Evolutionary conservation across 148 eudicot species (phyloP), one percentile per base, ranked within the genome.

Genomic region (Oxyria digyna): DNA sequence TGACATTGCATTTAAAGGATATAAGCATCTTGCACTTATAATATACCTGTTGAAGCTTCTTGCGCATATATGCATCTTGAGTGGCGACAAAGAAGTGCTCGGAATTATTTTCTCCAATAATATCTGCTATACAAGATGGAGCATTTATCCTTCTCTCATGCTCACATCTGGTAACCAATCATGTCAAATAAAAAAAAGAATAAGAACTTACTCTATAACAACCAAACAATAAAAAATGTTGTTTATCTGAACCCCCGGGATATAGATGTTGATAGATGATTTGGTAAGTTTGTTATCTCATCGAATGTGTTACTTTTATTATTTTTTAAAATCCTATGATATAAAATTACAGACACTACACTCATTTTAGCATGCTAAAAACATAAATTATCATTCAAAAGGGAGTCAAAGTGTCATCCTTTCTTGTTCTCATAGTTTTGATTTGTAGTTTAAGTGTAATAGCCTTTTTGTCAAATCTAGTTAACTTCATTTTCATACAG

Each of bases 11-110:
- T n/a, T 43, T 43, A n/a, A 43, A 43, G 3, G 48, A 43, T 43
- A 43, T 0, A 43, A 38, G 41, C 41, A 38, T 38, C 41, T 1
- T 3, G n/a, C n/a, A 38, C 8, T 8, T 38, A 38, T 38, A 8
- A 43, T 43, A 4, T 43, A 43, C 48, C 48, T 43, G n/a, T n/a
- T 43, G 48, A 43, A 43, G 79, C 52, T 78, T 83, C 75, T 76
- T 81, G 67, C 97, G 84, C 72, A 94, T 52, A 29, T 85, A 80
- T 48, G 72, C 78, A 71, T 94, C 96, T 78, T 94, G 98, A 27
- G 92, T 88, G 55, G 85, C 97, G 40, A 94, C 91, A 76, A 87
- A 90, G 68, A 94, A 94, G 76, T 94, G 98, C 76, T 94, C 98
- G 1, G 77, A 70, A 71, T 94, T 94, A 12, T 79, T 85, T 42